Evolutionary conservation across 345 rosid genomes (phyloP).

Genomic region (Gossypium thurberi): DNA sequence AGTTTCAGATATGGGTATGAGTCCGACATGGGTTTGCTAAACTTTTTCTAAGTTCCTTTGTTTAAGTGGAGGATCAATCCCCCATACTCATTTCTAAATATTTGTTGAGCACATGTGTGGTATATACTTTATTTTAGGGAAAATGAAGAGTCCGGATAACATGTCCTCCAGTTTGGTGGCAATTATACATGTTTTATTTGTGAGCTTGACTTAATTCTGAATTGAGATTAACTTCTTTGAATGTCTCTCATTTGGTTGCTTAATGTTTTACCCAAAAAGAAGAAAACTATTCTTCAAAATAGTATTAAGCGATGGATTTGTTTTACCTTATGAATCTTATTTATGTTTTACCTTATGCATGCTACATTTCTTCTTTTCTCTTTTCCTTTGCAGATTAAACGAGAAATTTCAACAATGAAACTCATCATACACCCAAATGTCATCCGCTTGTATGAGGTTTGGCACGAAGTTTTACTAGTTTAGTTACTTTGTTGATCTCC

Average conservation of each 20-base stretch:
- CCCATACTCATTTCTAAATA: too few relatives aligned
- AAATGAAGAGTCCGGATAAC: too few relatives aligned
- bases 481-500: neutral
- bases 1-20: too few relatives aligned
- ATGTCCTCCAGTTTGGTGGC: too few relatives aligned
- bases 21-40: too few relatives aligned
- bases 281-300: neutral
- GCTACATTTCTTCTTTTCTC: neutral
- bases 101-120: too few relatives aligned
- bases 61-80: too few relatives aligned
- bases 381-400: conserved; percentile 60
- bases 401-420: conserved; percentile 96
- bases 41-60: too few relatives aligned
- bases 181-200: too few relatives aligned
- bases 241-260: neutral
- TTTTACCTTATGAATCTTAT: neutral
- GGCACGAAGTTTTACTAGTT: conserved; percentile 8
- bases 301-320: neutral
- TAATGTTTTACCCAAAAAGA: neutral
- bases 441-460: conserved; percentile 91
- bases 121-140: too few relatives aligned
- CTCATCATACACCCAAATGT: conserved; percentile 90
- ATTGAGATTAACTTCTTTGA: too few relatives aligned
- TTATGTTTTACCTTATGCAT: neutral
- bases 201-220: too few relatives aligned